phyloP scores from a whole-genome alignment of 1,284 basidiomycete genomes.

The Leccinum subatratum region DNA sequence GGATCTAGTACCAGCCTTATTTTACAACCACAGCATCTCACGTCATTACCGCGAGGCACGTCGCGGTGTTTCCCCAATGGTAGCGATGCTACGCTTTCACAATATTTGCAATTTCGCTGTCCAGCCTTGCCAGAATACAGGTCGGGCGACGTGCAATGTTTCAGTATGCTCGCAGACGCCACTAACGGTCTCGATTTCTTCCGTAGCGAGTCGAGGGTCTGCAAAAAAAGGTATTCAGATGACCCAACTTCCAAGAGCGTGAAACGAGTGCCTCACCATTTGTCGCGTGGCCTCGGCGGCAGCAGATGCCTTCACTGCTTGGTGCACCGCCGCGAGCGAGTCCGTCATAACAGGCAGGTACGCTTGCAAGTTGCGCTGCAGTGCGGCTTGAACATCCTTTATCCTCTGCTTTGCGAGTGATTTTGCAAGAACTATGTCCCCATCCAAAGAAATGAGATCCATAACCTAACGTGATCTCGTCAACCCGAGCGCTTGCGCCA shows the following conservation, averaged over 20 bases:
- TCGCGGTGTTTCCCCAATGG: not conserved
- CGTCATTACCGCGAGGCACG: no score
- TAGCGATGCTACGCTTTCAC: slow-evolving; percentile 25
- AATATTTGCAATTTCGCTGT: slow-evolving; percentile 77
- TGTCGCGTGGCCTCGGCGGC: slow-evolving; percentile 66
- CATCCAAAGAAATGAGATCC: slow-evolving; percentile 83
- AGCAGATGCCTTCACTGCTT: slow-evolving; percentile 65
- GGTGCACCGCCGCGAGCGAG: slow-evolving; percentile 76
- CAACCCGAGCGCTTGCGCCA: slow-evolving; percentile 79
- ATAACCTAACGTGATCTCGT: slow-evolving; percentile 55
- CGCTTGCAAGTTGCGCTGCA: slow-evolving; percentile 86
- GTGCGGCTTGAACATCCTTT: slow-evolving; percentile 77
- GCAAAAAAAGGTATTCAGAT: slow-evolving; percentile 11
- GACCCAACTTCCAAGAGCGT: not conserved
- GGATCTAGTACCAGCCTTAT: no score
- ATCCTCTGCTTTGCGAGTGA: slow-evolving; percentile 88
- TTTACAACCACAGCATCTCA: no score
- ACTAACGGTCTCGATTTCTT: slow-evolving; percentile 78
- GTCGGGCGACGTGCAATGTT: slow-evolving; percentile 85
- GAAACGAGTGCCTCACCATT: slow-evolving; percentile 47
- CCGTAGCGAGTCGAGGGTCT: slow-evolving; percentile 61
- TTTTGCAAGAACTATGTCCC: slow-evolving; percentile 84
- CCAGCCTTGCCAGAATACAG: slow-evolving; percentile 77
- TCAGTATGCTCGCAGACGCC: slow-evolving; percentile 82
- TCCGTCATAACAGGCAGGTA: slow-evolving; percentile 95